Base-by-base conservation (phyloP, 208 protist genomes). In the Porcisia deanei region DNA sequence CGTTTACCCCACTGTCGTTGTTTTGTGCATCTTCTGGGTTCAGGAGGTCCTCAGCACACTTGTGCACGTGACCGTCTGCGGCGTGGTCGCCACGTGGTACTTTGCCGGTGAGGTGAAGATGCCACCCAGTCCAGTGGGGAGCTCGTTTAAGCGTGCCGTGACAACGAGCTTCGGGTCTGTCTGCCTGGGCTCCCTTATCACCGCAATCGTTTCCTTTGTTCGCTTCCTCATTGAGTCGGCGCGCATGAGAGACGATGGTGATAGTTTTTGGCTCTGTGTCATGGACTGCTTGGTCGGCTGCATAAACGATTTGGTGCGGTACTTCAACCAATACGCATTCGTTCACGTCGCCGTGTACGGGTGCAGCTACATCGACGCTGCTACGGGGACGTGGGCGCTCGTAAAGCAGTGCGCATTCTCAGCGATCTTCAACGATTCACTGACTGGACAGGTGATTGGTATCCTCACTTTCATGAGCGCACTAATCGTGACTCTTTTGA, bases 291-390 rank as follows among this genome's bases (percentile, higher is more conserved):
- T 97, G 22, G 78, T 94, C 0, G 53, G 70, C 59, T 87, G 79
- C 67, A 53, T 97, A 47, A 89, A 95, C 72, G 65, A 73, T 20
- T 64, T 97, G 9, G 53, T 94, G 71, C 74, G 84, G 55, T 96
- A 93, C 81, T 97, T 97, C 80, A 98, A 98, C 84, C 59, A 84
- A 39, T 98, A 97, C 78, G 93, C 93, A 58, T 97, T 94, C 75
- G 88, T 97, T 25, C 92, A 98, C 74, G 86, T 96, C 34, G 95
- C 91, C 41, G 85, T 98, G 61, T 97, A 97, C 82, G 94, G 95
- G 61, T 93, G 86, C 77, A 80, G 85, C 64, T 98, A 98, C 83
- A 70, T 95, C 45, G 85, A 89, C 20, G 89, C 85, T 43, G 90
- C 91, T 8, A 91, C 89, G 78, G 75, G 83, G 41, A 96, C 91